Base-by-base conservation (phyloP, 768 basidiomycete species). In the Strobilomyces dryophilus region DNA sequence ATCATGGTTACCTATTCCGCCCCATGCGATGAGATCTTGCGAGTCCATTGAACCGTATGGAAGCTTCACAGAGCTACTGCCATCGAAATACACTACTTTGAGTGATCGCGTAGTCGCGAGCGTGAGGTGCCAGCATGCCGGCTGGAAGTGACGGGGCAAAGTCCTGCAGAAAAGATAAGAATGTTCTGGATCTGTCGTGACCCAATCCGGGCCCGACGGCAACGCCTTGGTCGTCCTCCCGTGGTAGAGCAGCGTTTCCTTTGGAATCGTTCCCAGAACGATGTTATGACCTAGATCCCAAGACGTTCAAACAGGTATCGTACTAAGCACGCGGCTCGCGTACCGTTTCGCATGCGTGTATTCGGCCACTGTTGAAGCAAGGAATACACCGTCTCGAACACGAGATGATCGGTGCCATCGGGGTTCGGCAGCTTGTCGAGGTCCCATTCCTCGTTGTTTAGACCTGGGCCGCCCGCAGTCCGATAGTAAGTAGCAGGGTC, bases 311-410 rank as follows among this genome's bases (percentile, higher is more conserved):
- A 6, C 37, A 12, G 17, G 20, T 31, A 1, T n/a, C 20, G 35
- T 17, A 55, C 9, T 59, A 47, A 20, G 18, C 8, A 17, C 35
- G 17, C 5, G 24, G 0, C 6, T 20, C 12, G 24, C 47, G 20
- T 29, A 57, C 74, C 73, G 56, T 76, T 75, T n/a, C 74, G 64
- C 62, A 75, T 73, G 7, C 72, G 68, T 1, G 75, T 74, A 47
- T 76, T 74, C 4, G 73, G 70, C 75, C 75, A 76, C 47, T 65
- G 73, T 44, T 73, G 73, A 6, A 74, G 56, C 14, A 74, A 37
- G 2, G 73, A 58, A 10, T 53, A 41, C 9, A 53, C 56, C 5
- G 57, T 58, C 37, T 58, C 56, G 40, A 58, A 53, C 20, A 58
- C 53, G 8, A 73, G 62, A 20, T 72, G 61, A 17, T 62, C 61